phyloP scores from a whole-genome alignment of 2,329 filamentous ascomycete genomes.

The Penicillium sclerotigenum region DNA sequence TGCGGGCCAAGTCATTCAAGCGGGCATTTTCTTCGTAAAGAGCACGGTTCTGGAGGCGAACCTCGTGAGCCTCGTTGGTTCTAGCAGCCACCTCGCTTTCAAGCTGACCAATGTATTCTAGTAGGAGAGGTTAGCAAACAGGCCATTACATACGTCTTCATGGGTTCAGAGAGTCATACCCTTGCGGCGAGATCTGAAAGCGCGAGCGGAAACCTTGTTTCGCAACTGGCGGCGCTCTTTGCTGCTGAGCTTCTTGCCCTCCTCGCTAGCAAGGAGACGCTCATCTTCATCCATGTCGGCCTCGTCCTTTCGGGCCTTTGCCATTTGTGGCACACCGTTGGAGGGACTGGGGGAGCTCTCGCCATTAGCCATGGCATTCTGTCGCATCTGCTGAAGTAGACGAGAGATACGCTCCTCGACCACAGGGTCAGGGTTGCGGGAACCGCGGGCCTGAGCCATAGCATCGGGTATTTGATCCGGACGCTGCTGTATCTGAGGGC shows the following conservation, averaged over 20 bases:
- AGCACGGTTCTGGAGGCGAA: constrained; percentile 76
- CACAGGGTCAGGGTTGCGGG: constrained; percentile 58
- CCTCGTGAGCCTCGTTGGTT: constrained; percentile 75
- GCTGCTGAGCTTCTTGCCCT: constrained; percentile 98
- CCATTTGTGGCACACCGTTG: constrained; percentile 60
- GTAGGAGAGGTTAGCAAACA: constrained; percentile 4
- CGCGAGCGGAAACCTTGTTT: constrained; percentile 97
- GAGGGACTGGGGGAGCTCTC: constrained; percentile 45
- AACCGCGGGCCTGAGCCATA: constrained; percentile 31
- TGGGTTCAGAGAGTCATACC: constrained; percentile 56
- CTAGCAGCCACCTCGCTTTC: constrained; percentile 84
- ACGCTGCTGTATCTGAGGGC: constrained; percentile 52
- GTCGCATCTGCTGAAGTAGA: constrained; percentile 86
- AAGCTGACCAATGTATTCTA: constrained; percentile 95
- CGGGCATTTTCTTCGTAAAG: constrained; percentile 83
- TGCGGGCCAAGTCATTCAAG: constrained; percentile 71
- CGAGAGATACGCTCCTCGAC: constrained; percentile 93
- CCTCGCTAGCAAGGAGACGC: constrained; percentile 86
- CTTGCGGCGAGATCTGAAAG: constrained; percentile 97
- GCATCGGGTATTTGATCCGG: constrained; percentile 30
- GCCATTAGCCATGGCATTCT: constrained; percentile 60
- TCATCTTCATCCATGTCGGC: constrained; percentile 99
- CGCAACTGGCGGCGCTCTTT: constrained; percentile 96
- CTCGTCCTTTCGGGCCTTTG: constrained; percentile 83
- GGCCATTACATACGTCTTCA: neutral